Percentiles rank a stretch among this genome's conserved stretches.
Conservation (phyloP, 2,329 filamentous ascomycete genomes). For the Cordyceps cateniannulata region DNA sequence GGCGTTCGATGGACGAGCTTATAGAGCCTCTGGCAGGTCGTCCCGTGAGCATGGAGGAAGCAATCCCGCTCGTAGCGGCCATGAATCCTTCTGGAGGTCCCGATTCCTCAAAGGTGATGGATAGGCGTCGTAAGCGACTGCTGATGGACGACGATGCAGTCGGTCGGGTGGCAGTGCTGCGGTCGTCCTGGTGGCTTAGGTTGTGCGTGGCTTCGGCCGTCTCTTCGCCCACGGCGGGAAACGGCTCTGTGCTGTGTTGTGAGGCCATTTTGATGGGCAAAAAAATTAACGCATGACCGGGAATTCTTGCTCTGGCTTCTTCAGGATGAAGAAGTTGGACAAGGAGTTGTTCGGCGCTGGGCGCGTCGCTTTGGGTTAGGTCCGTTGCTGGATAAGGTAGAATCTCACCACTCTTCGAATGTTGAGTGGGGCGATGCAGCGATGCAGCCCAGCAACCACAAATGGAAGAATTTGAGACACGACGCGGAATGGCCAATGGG, state of each 20-base stretch:
- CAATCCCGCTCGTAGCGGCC: slow-evolving; percentile 40
- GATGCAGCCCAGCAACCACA: no score
- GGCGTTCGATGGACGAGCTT: slow-evolving; percentile 18
- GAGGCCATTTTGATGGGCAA: not conserved
- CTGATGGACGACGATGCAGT: slow-evolving; percentile 27
- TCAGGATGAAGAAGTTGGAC: not conserved
- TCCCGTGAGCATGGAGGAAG: slow-evolving; percentile 31
- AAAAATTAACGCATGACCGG: not conserved
- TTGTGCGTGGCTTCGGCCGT: not conserved
- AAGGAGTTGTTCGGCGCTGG: not conserved
- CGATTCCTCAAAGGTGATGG: slow-evolving; percentile 37
- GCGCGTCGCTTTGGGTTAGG: not conserved
- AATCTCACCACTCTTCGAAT: not conserved
- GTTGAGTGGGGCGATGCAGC: no score
- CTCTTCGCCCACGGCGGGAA: slow-evolving; percentile 20
- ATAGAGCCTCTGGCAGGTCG: slow-evolving; percentile 17
- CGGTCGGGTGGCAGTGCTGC: slow-evolving; percentile 19
- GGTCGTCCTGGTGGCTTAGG: not conserved
- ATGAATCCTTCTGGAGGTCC: slow-evolving; percentile 41
- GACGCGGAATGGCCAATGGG: no score
- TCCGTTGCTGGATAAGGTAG: not conserved
- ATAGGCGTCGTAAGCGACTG: slow-evolving; percentile 26
- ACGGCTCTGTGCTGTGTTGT: not conserved
- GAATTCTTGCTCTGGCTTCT: not conserved
- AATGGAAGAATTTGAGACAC: no score